Percentiles rank a stretch among this genome's conserved stretches.
Evolutionary conservation across 2,329 filamentous ascomycete species (phyloP).

Genomic region (Ilyonectria sp.): DNA sequence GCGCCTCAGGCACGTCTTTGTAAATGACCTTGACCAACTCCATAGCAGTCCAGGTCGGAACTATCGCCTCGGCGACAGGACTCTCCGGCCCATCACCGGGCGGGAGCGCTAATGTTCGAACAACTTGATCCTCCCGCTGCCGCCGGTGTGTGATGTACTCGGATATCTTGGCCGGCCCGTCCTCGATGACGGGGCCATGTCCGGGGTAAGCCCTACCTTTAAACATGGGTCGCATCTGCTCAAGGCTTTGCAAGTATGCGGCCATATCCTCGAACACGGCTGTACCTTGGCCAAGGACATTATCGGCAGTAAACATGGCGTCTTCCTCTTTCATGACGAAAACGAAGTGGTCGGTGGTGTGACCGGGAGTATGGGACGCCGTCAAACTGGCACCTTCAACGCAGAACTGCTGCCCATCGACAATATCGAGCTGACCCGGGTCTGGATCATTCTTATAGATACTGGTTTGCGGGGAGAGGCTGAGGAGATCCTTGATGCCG

Average conservation of each 20-base stretch:
- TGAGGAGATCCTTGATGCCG: constrained; percentile 79
- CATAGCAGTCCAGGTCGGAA: constrained; percentile 75
- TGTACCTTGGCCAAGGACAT: constrained; percentile 89
- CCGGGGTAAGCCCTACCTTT: constrained; percentile 85
- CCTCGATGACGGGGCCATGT: constrained; percentile 84
- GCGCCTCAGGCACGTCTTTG: constrained; percentile 79
- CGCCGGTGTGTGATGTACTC: constrained; percentile 90
- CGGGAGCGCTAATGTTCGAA: constrained; percentile 68
- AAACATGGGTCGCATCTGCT: constrained; percentile 77
- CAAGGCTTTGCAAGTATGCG: constrained; percentile 78
- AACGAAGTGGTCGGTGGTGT: constrained; percentile 86
- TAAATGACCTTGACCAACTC: constrained; percentile 94
- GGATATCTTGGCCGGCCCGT: constrained; percentile 78
- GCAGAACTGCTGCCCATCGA: constrained; percentile 68
- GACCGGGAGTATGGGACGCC: constrained; percentile 75
- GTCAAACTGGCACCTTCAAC: constrained; percentile 76
- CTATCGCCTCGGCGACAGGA: constrained; percentile 39
- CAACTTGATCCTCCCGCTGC: constrained; percentile 83
- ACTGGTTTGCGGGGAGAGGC: constrained; percentile 72
- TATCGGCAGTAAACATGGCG: constrained; percentile 91
- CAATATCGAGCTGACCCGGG: constrained; percentile 60
- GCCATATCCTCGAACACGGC: constrained; percentile 86
- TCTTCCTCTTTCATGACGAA: constrained; percentile 84
- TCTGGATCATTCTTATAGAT: constrained; percentile 78
- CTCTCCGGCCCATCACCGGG: constrained; percentile 52